These are phyloP conservation scores for Lagenidium sp. DNA, from an alignment of 352 stramenopile species.

Conservation along the genomic window DNA sequence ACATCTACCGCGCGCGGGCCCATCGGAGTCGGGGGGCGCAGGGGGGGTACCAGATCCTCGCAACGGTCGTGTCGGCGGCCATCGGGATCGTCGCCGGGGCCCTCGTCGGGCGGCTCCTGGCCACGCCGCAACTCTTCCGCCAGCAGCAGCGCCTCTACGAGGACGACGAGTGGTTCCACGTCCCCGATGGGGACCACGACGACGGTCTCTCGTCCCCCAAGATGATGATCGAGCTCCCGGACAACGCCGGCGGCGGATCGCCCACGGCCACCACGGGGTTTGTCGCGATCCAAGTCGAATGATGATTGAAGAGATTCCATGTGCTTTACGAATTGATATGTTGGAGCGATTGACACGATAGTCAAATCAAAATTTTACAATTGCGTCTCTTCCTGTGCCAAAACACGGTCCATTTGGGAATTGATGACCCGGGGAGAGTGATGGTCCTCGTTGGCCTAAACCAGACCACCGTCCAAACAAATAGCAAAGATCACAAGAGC, in stretches of 20 bases:
- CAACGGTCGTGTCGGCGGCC: slow-evolving; percentile 30
- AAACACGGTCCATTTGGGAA: no score
- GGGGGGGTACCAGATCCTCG: slow-evolving; percentile 51
- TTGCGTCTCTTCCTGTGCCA: no score
- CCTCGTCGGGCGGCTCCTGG: slow-evolving; percentile 27
- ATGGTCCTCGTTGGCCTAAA: no score
- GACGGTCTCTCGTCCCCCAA: no score
- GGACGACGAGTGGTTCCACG: slow-evolving; percentile 61
- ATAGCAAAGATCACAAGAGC: no score
- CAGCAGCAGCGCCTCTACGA: slow-evolving; percentile 57
- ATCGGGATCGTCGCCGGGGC: slow-evolving; percentile 25
- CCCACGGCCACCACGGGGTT: neutral
- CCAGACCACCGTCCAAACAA: slow-evolving; percentile 10
- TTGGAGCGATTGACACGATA: no score
- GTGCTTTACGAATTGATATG: no score
- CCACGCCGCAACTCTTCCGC: slow-evolving; percentile 26
- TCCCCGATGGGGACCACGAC: slow-evolving; percentile 15
- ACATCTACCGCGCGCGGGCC: slow-evolving; percentile 34
- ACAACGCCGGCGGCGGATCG: neutral
- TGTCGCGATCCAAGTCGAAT: neutral
- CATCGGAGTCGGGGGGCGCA: slow-evolving; percentile 34
- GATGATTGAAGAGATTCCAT: neutral
- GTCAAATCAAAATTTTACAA: no score
- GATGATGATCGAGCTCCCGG: no score
- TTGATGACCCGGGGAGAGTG: no score